Conservation (phyloP, 148 eudicot genomes). For the Dianthus caryophyllus region DNA sequence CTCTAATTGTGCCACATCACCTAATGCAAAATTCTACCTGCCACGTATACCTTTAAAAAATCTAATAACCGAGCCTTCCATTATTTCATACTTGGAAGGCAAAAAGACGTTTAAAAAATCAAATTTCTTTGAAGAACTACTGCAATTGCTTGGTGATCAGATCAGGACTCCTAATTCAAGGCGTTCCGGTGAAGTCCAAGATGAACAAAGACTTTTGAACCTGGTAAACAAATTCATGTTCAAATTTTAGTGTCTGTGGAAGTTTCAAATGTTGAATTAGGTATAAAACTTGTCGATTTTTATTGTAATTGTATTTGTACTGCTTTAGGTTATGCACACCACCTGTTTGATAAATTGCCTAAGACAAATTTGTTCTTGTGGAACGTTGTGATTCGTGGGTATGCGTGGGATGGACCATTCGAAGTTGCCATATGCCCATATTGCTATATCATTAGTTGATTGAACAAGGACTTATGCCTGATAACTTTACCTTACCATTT, state of each 20-base stretch:
- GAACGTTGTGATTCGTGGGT: constrained; percentile 87
- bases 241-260: constrained; percentile 44
- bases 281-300: constrained; percentile 61
- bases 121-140: too few species aligned
- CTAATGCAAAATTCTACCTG: too few species aligned
- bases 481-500: constrained; percentile 79
- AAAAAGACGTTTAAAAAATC: too few species aligned
- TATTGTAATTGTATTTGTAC: constrained; percentile 60
- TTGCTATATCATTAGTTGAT: constrained; percentile 46
- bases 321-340: constrained; percentile 45
- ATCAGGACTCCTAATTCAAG: too few species aligned
- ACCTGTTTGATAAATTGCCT: constrained; percentile 68
- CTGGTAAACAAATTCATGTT: constrained; percentile 78
- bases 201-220: constrained; percentile 50
- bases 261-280: constrained; percentile 39
- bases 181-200: too few species aligned
- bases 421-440: constrained; percentile 48
- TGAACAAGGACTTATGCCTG: constrained; percentile 56
- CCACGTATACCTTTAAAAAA: too few species aligned
- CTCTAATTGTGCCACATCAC: too few species aligned
- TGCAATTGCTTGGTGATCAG: too few species aligned
- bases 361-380: constrained; percentile 62
- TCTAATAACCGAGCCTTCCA: too few species aligned
- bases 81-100: too few species aligned
- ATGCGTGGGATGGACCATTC: constrained; percentile 84